Percentiles rank a stretch among this genome's conserved stretches.
phyloP scores from a whole-genome alignment of 2,329 filamentous ascomycete genomes.

The Colletotrichum cordylinicola region DNA sequence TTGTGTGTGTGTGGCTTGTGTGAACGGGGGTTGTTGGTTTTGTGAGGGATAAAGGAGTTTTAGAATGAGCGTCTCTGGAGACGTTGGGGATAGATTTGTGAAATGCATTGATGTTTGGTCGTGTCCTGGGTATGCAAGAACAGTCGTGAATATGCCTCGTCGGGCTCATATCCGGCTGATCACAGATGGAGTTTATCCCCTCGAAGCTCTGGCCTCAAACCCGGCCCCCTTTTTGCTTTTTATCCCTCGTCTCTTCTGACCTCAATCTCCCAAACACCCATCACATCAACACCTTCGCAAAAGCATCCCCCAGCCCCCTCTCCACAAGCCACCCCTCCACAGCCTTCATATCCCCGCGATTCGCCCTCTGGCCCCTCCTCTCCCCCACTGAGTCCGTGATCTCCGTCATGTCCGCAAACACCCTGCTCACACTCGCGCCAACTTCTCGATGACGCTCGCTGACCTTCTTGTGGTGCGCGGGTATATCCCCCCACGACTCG shows the following conservation, averaged over 20 bases:
- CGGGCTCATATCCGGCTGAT: background rate
- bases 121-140: background rate
- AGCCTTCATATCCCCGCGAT: conserved; percentile 59
- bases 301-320: conserved; percentile 47
- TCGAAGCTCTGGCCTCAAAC: background rate
- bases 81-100: background rate
- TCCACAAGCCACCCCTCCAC: conserved; percentile 55
- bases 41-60: background rate
- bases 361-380: conserved; percentile 52
- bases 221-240: background rate
- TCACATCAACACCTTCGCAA: conserved; percentile 46
- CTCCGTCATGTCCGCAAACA: conserved; percentile 61
- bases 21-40: background rate
- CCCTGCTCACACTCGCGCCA: conserved; percentile 27
- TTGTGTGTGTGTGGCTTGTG: background rate
- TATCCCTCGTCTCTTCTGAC: no score
- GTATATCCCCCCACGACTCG: conserved; percentile 68
- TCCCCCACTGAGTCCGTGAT: conserved; percentile 58
- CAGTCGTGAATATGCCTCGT: accelerated
- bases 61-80: background rate
- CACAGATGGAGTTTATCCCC: background rate
- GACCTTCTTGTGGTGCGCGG: conserved; percentile 66
- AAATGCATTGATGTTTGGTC: background rate
- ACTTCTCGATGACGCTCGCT: conserved; percentile 57
- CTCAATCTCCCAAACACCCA: conserved; percentile 10